Conservation (phyloP, 164 flowering plant genomes). For the Taxillus chinensis region DNA sequence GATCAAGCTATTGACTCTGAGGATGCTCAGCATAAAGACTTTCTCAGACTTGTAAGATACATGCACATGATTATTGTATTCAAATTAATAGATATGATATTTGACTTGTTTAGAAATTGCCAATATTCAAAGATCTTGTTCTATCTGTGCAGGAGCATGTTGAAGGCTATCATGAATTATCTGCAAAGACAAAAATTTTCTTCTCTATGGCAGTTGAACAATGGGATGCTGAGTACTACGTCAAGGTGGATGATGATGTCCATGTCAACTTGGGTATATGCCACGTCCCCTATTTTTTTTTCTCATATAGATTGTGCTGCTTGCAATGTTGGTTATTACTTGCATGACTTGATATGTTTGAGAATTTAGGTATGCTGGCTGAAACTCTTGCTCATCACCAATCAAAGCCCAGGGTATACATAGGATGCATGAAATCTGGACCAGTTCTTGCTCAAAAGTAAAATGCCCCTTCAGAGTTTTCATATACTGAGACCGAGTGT, state of each 20-base stretch:
- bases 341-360: background rate
- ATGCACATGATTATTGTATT: background rate
- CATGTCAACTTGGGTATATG: conserved; percentile 82
- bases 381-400: conserved; percentile 76
- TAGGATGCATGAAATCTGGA: conserved; percentile 99
- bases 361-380: conserved; percentile 58
- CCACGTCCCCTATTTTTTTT: background rate
- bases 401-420: conserved; percentile 77
- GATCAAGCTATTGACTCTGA: conserved; percentile 90
- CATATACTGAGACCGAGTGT: background rate
- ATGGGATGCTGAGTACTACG: conserved; percentile 94
- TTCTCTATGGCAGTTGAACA: conserved; percentile 83
- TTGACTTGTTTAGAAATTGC: background rate
- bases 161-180: conserved; percentile 90
- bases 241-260: conserved; percentile 96
- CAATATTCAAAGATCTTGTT: background rate
- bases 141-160: conserved; percentile 60
- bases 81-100: background rate
- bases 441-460: conserved; percentile 84
- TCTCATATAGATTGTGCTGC: background rate
- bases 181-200: conserved; percentile 79
- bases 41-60: conserved; percentile 59
- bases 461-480: conserved; percentile 10
- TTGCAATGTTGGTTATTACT: background rate
- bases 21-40: conserved; percentile 71